Conservation (phyloP, 2,329 filamentous ascomycete species). For the Pleoardoris graminearum region DNA sequence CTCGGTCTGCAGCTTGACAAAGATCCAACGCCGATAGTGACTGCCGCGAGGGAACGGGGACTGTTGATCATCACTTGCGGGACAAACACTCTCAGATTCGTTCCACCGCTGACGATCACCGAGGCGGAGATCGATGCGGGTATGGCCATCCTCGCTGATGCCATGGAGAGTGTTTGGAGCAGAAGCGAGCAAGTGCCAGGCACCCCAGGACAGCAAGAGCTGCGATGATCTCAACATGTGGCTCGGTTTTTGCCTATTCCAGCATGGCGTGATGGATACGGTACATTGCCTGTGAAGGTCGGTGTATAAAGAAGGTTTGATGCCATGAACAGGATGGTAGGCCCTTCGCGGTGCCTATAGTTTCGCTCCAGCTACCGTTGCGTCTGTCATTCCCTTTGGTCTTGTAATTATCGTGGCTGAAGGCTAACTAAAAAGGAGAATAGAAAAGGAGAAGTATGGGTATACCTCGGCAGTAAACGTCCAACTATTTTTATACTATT, state of each 20-base stretch:
- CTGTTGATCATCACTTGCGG: slow-evolving; percentile 90
- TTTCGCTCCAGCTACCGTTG: too few relatives aligned
- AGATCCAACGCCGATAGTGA: slow-evolving; percentile 75
- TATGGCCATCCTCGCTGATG: slow-evolving; percentile 72
- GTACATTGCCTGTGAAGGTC: neutral
- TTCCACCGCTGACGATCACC: slow-evolving; percentile 81
- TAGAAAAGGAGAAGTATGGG: too few relatives aligned
- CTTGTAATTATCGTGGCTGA: too few relatives aligned
- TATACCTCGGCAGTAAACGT: too few relatives aligned
- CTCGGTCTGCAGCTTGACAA: slow-evolving; percentile 80
- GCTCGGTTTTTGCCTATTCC: neutral
- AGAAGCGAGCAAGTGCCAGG: slow-evolving; percentile 39
- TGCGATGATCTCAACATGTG: slow-evolving; percentile 26
- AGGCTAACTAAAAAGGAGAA: too few relatives aligned
- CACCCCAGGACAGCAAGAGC: slow-evolving; percentile 41
- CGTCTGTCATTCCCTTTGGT: too few relatives aligned
- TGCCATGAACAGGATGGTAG: neutral
- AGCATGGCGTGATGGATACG: slow-evolving; percentile 25
- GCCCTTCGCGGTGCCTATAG: neutral
- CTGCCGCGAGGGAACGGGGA: slow-evolving; percentile 83
- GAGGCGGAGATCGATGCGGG: slow-evolving; percentile 80
- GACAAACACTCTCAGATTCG: slow-evolving; percentile 88
- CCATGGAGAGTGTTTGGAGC: slow-evolving; percentile 60
- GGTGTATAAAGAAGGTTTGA: neutral
- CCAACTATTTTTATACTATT: too few relatives aligned